Conservation (phyloP, 139 green algal genomes). For the Chlamydomonas schloesseri region DNA sequence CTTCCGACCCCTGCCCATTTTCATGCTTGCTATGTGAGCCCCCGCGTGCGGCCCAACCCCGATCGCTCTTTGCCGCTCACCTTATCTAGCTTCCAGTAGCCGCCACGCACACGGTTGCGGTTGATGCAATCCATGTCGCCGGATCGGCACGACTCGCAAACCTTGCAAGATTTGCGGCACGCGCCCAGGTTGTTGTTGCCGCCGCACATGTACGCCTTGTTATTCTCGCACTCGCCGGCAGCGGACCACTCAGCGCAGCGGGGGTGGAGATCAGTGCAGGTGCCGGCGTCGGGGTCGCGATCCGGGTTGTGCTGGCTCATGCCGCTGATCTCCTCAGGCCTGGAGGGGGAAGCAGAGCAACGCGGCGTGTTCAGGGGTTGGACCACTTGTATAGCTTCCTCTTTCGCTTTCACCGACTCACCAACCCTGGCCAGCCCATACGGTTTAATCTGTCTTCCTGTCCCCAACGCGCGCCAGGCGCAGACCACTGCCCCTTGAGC, state of each 20-base stretch:
- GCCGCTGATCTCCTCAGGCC: neutral
- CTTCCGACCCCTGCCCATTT: too few relatives aligned
- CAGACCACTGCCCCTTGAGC: too few relatives aligned
- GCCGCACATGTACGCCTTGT: constrained; percentile 68
- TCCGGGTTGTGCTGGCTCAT: neutral
- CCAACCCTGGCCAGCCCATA: too few relatives aligned
- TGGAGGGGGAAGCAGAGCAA: too few relatives aligned
- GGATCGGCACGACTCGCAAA: constrained; percentile 48
- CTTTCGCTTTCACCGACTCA: too few relatives aligned
- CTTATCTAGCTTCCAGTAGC: constrained; percentile 45
- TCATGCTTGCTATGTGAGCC: too few relatives aligned
- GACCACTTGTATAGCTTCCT: too few relatives aligned
- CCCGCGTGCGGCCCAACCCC: too few relatives aligned
- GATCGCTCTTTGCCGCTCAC: too few relatives aligned
- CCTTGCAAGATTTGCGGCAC: constrained; percentile 50
- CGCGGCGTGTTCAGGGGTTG: too few relatives aligned
- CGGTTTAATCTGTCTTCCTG: too few relatives aligned
- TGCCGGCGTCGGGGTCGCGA: constrained; percentile 47
- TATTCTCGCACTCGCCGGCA: constrained; percentile 63
- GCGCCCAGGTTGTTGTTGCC: constrained; percentile 36
- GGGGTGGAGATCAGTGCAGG: constrained; percentile 52
- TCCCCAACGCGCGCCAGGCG: too few relatives aligned
- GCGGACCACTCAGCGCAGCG: constrained; percentile 59
- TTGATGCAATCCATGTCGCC: constrained; percentile 55
- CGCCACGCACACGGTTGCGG: constrained; percentile 47